phyloP scores from a whole-genome alignment of 371 early-diverging fungal species.

The Ordospora pajunii region DNA sequence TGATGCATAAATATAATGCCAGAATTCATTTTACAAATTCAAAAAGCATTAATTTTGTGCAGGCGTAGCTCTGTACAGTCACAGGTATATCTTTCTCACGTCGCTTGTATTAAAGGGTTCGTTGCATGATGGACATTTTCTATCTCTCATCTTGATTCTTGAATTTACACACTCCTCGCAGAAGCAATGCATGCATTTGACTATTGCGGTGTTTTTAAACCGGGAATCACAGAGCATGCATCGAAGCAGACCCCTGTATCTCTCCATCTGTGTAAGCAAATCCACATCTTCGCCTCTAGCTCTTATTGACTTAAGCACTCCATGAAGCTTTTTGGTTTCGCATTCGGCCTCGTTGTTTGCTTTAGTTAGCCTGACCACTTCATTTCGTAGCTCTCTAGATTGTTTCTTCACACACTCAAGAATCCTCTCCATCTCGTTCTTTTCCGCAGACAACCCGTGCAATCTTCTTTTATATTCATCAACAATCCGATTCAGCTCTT shows the following conservation, averaged over 20 bases:
- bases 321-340: slow-evolving; percentile 14
- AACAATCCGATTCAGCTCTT: not conserved
- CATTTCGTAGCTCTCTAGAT: slow-evolving; percentile 10
- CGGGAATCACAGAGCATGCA: slow-evolving; percentile 57
- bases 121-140: slow-evolving; percentile 92
- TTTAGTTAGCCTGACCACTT: not conserved
- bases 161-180: slow-evolving; percentile 76
- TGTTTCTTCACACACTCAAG: slow-evolving; percentile 18
- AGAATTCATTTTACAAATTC: too few relatives aligned
- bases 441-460: slow-evolving; percentile 29
- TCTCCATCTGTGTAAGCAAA: slow-evolving; percentile 7
- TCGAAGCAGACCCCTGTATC: slow-evolving; percentile 46
- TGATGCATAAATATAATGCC: too few relatives aligned
- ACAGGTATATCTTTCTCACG: slow-evolving; percentile 70
- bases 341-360: not conserved
- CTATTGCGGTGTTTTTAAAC: slow-evolving; percentile 54
- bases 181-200: slow-evolving; percentile 61
- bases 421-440: slow-evolving; percentile 38
- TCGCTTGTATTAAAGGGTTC: slow-evolving; percentile 79
- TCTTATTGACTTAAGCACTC: not conserved
- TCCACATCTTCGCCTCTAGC: not conserved
- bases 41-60: too few relatives aligned
- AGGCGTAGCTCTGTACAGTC: not conserved
- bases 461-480: slow-evolving; percentile 15
- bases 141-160: slow-evolving; percentile 75